Percentiles rank a stretch among this genome's conserved stretches.
Conservation (phyloP, 768 basidiomycete genomes). For the Lentinus tigrinus region DNA sequence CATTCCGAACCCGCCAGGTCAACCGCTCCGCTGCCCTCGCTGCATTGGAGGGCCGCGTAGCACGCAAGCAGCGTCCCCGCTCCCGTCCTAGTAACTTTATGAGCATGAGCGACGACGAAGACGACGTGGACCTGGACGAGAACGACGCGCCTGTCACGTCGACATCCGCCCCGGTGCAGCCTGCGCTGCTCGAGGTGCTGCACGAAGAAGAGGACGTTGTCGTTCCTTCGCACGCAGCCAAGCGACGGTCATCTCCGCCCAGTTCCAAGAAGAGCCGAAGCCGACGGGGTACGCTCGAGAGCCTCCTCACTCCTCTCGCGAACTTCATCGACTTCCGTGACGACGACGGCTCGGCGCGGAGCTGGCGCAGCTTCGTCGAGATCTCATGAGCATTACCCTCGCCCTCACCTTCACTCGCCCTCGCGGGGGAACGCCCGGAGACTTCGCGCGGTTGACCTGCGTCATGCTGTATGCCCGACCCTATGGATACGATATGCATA, state of each 20-base stretch:
- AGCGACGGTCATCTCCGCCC: conserved; percentile 10
- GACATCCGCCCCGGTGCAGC: conserved; percentile 1
- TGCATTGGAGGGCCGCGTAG: conserved; percentile 54
- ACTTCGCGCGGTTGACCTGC: not conserved
- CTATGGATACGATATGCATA: not conserved
- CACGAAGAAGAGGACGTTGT: conserved; percentile 31
- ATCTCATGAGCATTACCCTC: conserved; percentile 29
- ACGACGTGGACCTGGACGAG: conserved; percentile 34
- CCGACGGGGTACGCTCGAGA: conserved; percentile 44
- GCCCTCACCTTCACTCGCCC: not conserved
- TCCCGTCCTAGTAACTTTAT: conserved; percentile 52
- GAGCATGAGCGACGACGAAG: conserved; percentile 67
- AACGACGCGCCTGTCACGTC: conserved; percentile 33
- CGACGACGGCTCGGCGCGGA: conserved; percentile 41
- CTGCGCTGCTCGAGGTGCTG: conserved; percentile 23
- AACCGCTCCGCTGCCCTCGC: conserved; percentile 65
- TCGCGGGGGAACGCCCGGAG: not conserved
- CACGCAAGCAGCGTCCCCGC: not conserved
- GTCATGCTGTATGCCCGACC: not conserved
- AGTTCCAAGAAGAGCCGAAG: conserved; percentile 24
- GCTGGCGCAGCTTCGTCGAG: conserved; percentile 67
- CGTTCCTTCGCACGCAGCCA: conserved; percentile 3
- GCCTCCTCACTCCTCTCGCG: conserved; percentile 52
- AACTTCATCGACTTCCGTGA: conserved; percentile 68
- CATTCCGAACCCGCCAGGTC: conserved; percentile 40